Conservation (phyloP, 805 yeast species). For the Wickerhamiella alocasiicola region DNA sequence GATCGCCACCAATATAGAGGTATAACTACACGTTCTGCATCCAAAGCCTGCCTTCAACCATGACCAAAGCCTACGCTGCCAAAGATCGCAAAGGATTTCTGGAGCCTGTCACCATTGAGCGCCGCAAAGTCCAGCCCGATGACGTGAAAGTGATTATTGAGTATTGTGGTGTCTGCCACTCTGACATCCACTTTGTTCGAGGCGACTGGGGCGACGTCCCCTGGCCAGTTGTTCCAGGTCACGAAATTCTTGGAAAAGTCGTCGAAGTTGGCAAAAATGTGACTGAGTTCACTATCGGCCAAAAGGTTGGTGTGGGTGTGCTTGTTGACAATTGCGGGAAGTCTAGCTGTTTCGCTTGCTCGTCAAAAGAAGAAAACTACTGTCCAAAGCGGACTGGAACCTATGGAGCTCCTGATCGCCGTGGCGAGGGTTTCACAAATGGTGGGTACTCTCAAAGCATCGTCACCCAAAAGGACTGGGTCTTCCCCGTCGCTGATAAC, state of each 20-base stretch:
- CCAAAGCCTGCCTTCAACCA: no score
- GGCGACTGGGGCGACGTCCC: conserved; percentile 39
- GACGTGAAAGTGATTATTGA: conserved; percentile 26
- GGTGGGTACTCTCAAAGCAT: conserved; percentile 31
- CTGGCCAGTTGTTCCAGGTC: conserved; percentile 37
- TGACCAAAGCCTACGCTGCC: conserved; percentile 14
- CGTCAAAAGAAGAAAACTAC: conserved; percentile 40
- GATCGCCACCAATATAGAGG: no score
- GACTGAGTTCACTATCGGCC: conserved; percentile 42
- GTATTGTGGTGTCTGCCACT: conserved; percentile 39
- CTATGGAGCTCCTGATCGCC: conserved; percentile 34
- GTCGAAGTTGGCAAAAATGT: conserved; percentile 46
- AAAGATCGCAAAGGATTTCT: neutral
- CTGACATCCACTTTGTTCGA: conserved; percentile 40
- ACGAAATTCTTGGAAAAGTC: conserved; percentile 31
- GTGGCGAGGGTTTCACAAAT: conserved; percentile 54
- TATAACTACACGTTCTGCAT: no score
- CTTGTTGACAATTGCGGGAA: conserved; percentile 46
- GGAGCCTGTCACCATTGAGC: conserved; percentile 13
- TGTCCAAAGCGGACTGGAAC: conserved; percentile 40
- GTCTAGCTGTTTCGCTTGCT: conserved; percentile 47
- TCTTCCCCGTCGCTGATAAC: conserved; percentile 48
- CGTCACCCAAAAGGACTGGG: conserved; percentile 48
- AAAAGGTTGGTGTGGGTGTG: conserved; percentile 75
- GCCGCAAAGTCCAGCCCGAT: conserved; percentile 18